Base-by-base conservation (phyloP, 495 filamentous ascomycete species). In the Lophiotrema nucula region DNA sequence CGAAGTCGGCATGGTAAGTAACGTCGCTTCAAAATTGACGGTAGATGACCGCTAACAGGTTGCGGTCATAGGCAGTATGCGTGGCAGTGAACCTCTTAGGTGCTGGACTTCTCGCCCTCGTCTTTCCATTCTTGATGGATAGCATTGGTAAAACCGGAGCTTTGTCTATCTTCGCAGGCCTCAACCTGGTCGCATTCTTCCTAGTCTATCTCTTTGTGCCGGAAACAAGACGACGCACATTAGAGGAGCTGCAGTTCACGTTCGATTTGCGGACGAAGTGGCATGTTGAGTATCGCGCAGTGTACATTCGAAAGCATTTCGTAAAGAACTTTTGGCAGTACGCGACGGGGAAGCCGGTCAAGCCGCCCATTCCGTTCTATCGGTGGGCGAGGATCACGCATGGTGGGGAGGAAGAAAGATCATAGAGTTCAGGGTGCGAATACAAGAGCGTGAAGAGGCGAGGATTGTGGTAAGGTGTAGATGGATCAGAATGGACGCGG, bases 381-480 rank as follows among this genome's bases (percentile, higher is more conserved):
- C 52, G 52, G 23, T 55, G 52, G 52, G 52, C 52, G 25, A 31
- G 52, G 23, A 55, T 55, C 22, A 55, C 52, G 39, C 27, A 55
- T 24, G 52, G 39, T 8, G 42, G 35, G 18, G 47, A 37, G 18
- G 47, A 37, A 5, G 27, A 51, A 5, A 11, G 39, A 12, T 43
- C 39, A 21, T 43, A 11, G 19, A 18, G 39, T 8, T 35, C 8
- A 15, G 31, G 8, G 15, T 8, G 31, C 31, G 15, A 35, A 35
- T 8, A 15, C 31, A 35, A 35, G 31, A 15, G 8, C 15, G 31
- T 35, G 31, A 15, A 8, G 31, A 8, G 8, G 31, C 15, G 31
- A 35, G 15, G 8, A 8, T 35, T 15, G 8, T 35, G 31, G 8
- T 8, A 15, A 8, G 8, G 31, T 35, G 31, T 35, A 35, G 8